Conservation (phyloP, 73 alveolate genomes). For the Diophrys sp. region DNA sequence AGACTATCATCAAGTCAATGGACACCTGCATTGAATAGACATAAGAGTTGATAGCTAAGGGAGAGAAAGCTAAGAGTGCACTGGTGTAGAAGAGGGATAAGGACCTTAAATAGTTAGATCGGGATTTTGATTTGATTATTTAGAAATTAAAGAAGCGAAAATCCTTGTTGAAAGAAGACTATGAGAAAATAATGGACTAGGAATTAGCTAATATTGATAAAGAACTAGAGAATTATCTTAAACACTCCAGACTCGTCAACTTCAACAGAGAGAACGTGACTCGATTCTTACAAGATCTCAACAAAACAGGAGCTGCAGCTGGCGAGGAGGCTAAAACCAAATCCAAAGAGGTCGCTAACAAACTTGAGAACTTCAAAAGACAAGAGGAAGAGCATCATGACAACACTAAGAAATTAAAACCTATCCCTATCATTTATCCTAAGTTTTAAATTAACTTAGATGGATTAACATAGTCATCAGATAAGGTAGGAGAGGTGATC, state of each 20-base stretch:
- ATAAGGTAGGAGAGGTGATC: conserved; percentile 32
- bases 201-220: conserved; percentile 31
- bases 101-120: conserved; percentile 41
- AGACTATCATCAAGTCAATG: conserved; percentile 22
- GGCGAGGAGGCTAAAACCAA: conserved; percentile 21
- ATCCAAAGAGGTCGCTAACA: conserved; percentile 34
- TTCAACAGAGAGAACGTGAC: conserved; percentile 38
- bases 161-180: conserved; percentile 37
- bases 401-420: conserved; percentile 30
- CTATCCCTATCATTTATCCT: conserved; percentile 40
- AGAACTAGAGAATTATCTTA: conserved; percentile 52
- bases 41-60: conserved; percentile 21
- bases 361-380: conserved; percentile 43
- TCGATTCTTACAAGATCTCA: conserved; percentile 2
- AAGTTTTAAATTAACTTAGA: conserved; percentile 13
- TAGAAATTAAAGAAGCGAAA: conserved; percentile 18
- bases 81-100: background rate
- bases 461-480: conserved; percentile 16
- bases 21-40: conserved; percentile 20
- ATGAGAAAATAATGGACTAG: conserved; percentile 24
- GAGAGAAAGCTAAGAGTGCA: conserved; percentile 23
- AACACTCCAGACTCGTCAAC: conserved; percentile 36
- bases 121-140: conserved; percentile 30
- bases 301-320: background rate
- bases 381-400: conserved; percentile 30